Base-by-base conservation (phyloP, 2,329 filamentous ascomycete genomes). In the Plenodomus lindquistii region DNA sequence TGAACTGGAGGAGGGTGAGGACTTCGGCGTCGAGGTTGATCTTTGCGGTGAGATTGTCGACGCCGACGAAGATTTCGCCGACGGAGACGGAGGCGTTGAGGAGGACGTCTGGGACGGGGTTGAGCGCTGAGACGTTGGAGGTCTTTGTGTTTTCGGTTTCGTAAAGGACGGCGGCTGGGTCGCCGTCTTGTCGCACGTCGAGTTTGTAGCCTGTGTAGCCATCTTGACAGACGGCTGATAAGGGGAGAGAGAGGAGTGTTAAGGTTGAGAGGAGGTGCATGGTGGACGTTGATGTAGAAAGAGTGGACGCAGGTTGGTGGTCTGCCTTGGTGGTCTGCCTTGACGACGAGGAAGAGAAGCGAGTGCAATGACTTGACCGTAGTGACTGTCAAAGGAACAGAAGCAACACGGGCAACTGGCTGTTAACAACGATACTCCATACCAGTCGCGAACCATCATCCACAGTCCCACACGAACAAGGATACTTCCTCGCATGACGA, bases 1-100 rank as follows among this genome's bases (percentile, higher is more conserved):
- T 83, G 75, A 85, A 84, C 47, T 78, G 72, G 37, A 85, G 77
- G 37, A 85, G 74, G 52, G 79, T 76, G 35, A 85, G 74, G 9
- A 85, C 81, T 63, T 83, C 78, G 4, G 81, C 81, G 51, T 83
- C 80, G 24, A 84, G 74, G 61, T 83, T 85, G 66, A 84, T 77
- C 62, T 84, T 83, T 10, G 82, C 82, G 1, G 80, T 82, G 46
- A 85, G 75, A 59, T 85, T 84, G 50, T 81, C 73, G 11, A 85
- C 83, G 40, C 79, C 74, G 46, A 86, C 77, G 64, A 77, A 74
- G 69, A 86, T 85, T 61, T 81, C 77, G 52, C 81, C 79, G 7
- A 85, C 81, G 43, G 74, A 76, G 0, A 85, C 78, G 1, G 76
- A 79, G 8, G 83, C 83, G 57, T 85, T 85, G 44, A 85, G 77